Base-by-base conservation (phyloP, 345 rosid genomes). In the Acer negundo region DNA sequence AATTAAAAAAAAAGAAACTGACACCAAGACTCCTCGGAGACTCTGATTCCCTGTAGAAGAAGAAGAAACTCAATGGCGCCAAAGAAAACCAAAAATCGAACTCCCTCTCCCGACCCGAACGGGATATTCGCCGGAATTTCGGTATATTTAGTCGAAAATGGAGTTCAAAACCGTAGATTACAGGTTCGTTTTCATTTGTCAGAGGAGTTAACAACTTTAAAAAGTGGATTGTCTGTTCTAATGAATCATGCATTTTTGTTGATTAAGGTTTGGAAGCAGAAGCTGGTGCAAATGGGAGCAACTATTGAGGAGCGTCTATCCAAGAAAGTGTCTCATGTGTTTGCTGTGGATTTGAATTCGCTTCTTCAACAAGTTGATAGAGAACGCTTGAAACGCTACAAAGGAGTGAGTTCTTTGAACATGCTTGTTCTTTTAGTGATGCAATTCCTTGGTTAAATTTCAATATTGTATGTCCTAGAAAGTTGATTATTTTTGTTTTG, bases 201-300 rank as follows among this genome's bases (percentile, higher is more conserved):
- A 23, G 67, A 13, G 55, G 19, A 19, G 7, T 51, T 51, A 47
- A 70, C 31, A 28, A 1, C 8, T 19, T 26, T 8, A 2, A 67
- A 35, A 24, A 59, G 9, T n/a, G 62, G 9, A 20, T 0, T 1
- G 2, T 71, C 44, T 4, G 1, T 44, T 70, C 4, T 0, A 28
- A 26, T 40, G 31, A 10, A 2, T 24, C 67, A 35, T 35, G 12
- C 1, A 46, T 1, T 65, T 78, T 31, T 28, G 72, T 61, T 64
- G 74, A 44, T 67, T 62, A 80, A 95, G 97, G 90, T 95, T 46
- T 95, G 97, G 98, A 93, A 86, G 92, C 92, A 90, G 82, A 95
- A 89, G 84, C 86, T 95, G 71, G 77, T 89, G 46, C 98, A 93
- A 82, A 90, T 90, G 97, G 98, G 97, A 75, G 97, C 95, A 20